Conservation (phyloP, 176 grass and related monocot species). For the Tuctoria greenei region DNA sequence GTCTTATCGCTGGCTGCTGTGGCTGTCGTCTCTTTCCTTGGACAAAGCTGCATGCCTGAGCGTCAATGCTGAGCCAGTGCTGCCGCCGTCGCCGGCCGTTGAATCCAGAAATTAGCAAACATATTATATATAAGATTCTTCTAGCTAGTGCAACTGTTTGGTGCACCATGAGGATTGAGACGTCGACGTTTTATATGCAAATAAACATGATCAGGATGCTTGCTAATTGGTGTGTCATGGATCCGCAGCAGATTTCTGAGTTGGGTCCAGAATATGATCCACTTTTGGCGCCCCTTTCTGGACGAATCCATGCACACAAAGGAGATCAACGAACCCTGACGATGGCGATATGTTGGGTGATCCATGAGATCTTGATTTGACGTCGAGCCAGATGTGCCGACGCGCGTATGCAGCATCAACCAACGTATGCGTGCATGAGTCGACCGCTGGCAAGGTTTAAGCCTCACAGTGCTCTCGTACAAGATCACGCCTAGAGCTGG, state of each 20-base stretch:
- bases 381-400: slow-evolving; percentile 1
- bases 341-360: background rate
- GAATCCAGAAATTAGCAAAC: background rate
- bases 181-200: background rate
- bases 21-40: background rate
- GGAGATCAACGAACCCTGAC: slow-evolving; percentile 1
- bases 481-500: too few species aligned
- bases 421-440: background rate
- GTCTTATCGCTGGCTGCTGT: background rate
- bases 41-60: background rate
- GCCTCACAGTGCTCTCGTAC: background rate
- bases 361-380: background rate
- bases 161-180: slow-evolving; percentile 16
- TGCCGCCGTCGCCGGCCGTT: background rate
- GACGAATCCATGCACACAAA: slow-evolving; percentile 17
- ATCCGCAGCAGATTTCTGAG: background rate
- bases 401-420: background rate
- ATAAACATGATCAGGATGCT: slow-evolving; percentile 1
- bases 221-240: background rate
- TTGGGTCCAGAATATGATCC: background rate
- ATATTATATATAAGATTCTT: background rate
- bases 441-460: background rate
- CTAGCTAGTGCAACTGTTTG: background rate
- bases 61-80: slow-evolving; percentile 11
- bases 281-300: slow-evolving; percentile 15